Conservation (phyloP, 257 asterid genomes). For the Sherardia arvensis region DNA sequence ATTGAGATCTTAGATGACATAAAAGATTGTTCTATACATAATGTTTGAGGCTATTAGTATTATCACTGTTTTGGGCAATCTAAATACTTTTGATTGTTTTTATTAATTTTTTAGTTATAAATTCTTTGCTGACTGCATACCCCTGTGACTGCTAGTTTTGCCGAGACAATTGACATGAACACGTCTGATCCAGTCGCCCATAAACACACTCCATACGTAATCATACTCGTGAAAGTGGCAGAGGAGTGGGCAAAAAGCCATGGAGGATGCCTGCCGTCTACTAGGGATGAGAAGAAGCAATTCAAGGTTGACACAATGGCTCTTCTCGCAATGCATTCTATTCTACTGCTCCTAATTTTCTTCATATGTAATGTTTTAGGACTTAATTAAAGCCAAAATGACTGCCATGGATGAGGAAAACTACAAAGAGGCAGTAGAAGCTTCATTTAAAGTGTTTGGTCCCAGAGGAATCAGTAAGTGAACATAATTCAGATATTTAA, state of each 20-base stretch:
- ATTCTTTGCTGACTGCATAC: slow-evolving; percentile 15
- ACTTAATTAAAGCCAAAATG: slow-evolving; percentile 71
- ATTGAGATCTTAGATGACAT: not conserved
- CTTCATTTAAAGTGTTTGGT: slow-evolving; percentile 81
- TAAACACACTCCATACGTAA: slow-evolving; percentile 82
- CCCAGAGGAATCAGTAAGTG: slow-evolving; percentile 87
- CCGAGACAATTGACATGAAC: slow-evolving; percentile 72
- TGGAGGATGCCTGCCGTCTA: slow-evolving; percentile 63
- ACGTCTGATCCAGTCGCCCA: slow-evolving; percentile 64
- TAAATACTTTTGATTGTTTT: not conserved
- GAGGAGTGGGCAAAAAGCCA: slow-evolving; percentile 76
- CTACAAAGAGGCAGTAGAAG: slow-evolving; percentile 90
- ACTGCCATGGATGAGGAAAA: slow-evolving; percentile 78
- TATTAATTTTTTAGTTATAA: not conserved
- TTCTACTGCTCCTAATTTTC: slow-evolving; percentile 18
- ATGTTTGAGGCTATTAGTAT: not conserved
- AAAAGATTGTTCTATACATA: not conserved
- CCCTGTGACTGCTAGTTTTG: slow-evolving; percentile 39
- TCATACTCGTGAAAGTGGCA: slow-evolving; percentile 75
- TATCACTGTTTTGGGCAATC: not conserved
- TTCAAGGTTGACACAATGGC: slow-evolving; percentile 55
- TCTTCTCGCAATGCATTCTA: not conserved
- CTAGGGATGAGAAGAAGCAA: slow-evolving; percentile 67
- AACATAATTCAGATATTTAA: not conserved
- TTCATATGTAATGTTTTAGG: slow-evolving; percentile 39